Evolutionary conservation across 768 basidiomycete species (phyloP), one percentile per base, ranked within the genome.

Genomic region (Mycena floridula): DNA sequence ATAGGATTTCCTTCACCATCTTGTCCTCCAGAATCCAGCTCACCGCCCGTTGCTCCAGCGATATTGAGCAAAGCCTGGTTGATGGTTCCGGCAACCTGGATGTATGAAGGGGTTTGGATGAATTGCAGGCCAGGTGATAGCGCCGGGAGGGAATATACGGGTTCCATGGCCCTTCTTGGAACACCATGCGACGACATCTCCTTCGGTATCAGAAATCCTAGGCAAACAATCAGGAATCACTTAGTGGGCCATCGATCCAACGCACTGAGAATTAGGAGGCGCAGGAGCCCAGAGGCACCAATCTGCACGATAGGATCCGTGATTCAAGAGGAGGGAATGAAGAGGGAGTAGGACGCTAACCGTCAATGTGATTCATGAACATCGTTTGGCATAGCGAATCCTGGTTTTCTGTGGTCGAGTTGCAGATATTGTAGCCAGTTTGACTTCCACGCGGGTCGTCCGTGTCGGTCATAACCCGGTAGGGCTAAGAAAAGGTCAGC

Each of bases 1-100:
- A 87, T 67, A 3, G 85, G 85, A 65, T 89, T 92, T n/a, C 88
- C 89, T 41, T 76, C 74, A 44, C 63, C 53, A 54, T 81, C 78
- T 42, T 77, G 77, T 40, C 82, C 84, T 50, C 81, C 78, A 18
- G 81, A 74, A 57, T 86, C 81, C 35, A 85, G 71, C 60, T 87
- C 85, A 36, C 85, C 85, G 52, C 86, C 85, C 24, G 50, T 70
- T 53, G 87, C 85, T 15, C 47, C 57, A 0, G 52, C 7, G 18
- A 87, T 50, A 63, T 82, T 68, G 52, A 87, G 54, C 40, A 58
- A 51, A 3, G 61, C 61, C 59, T 88, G 85, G 58, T 85, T 64
- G 47, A 79, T 61, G 60, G 66, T 72, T 3, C 81, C 85, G 25
- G 70, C 68, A 43, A 84, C 63, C 54, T 77, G 74, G 26, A 76